Base-by-base conservation (phyloP, 2,329 filamentous ascomycete species). In the Endocalyx cinctus region DNA sequence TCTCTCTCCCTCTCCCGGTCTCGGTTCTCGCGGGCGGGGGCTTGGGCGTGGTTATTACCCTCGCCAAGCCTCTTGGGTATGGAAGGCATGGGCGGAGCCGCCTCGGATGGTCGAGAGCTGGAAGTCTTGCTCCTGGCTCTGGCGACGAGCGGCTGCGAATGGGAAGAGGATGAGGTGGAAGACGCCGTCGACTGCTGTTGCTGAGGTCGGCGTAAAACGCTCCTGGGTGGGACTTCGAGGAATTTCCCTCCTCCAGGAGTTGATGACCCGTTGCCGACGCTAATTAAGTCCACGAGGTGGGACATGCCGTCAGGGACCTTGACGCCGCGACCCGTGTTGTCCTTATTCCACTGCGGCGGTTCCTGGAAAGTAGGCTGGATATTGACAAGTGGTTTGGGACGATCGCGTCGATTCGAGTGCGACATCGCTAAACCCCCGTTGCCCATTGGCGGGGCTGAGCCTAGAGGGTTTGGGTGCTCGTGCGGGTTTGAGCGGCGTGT, bases 261-360 rank as follows among this genome's bases (percentile, higher is more conserved):
- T 38, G 15, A 33, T 42, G 4, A 39, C 31, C 16, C 33, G 20
- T 40, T 41, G 6, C 46, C 40, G 14, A 40, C 38, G 7, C 41
- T 46, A 29, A 58, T 58, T 11, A 57, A 37, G 33, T 58, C 48
- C 12, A 58, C 35, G 6, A 58, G 46, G 19, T 54, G 55, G 15
- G 31, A 38, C 26, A 47, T 41, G n/a, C 54, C 54, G 15, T 55
- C 53, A 2, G 55, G 52, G 4, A 48, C 53, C 18, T 51, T 49
- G 10, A 58, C 51, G 15, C 55, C 55, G 15, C 51, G 55, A 6
- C 55, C 55, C 15, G 30, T 42, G 29, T 45, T 45, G 8, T 51
- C 43, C 17, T 46, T 48, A 13, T 43, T 40, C 54, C 54, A 57
- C 23, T 57, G 55, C 3, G 54, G 51, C 10, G 53, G 39, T 28